Evolutionary conservation across 1,139 yeast species (phyloP), one percentile per base, ranked within the genome.

Genomic region (Wickerhamiella pararugosa): DNA sequence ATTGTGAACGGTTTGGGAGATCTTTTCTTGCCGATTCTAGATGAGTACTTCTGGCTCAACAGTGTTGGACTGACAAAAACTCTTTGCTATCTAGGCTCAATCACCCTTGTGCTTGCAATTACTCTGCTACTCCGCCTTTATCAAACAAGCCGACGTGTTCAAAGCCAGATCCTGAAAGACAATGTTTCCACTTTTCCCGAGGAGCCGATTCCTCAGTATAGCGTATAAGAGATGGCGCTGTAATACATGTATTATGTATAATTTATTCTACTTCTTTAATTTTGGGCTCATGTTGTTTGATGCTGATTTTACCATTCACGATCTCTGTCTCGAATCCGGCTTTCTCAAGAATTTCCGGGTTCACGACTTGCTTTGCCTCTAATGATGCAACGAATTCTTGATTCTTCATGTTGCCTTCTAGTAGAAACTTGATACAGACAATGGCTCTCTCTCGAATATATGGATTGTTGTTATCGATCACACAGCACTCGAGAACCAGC

Each of bases 401-500:
- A 56, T 87, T 90, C 39, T 63, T 69, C 2, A 53, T 53, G 53
- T 90, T 90, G 15, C 70, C 66, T 29, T 73, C 71, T 25, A 90
- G 61, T 29, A 86, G 59, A 47, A 76, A 78, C 50, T 79, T 73
- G 36, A 90, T 59, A 53, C 95, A 83, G 8, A 87, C 61, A 30
- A 90, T 80, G 1, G 94, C 73, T 47, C 92, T 66, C 55, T 90
- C 98, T 49, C 83, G 80, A 46, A 90, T 79, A 54, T 51, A 60
- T 0, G 97, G 97, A 53, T 90, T 92, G 54, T 80, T 76, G 40
- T 76, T 79, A 58, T 90, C 98, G 39, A 90, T 77, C 34, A 79
- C 72, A 61, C 96, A 86, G 51, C 78, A 81, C 2, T 92, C 81
- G 26, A 90, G 63, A 0, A 87, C 68, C 21, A 83, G 60, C 43